A percentile compares a stretch with the other conserved stretches of the same genome.
Evolutionary conservation across 192 early-diverging fungal genomes (phyloP).

Genomic region (Gigaspora rosea): DNA sequence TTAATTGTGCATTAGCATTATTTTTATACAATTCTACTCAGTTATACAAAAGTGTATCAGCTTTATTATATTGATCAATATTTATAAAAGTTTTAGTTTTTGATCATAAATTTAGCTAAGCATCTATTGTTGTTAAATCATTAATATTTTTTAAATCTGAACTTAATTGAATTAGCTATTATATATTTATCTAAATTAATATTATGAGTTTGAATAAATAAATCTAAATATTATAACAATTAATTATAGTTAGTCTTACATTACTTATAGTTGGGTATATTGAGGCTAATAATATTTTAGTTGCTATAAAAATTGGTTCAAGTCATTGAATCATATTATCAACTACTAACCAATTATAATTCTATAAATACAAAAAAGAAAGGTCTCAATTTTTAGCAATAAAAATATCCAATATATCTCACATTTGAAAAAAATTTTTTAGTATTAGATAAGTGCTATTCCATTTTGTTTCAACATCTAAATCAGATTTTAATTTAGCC

Average conservation of each 20-base stretch:
- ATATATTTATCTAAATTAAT: background rate
- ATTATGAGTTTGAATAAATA: too few relatives aligned
- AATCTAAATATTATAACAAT: background rate
- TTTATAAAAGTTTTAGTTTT: constrained; percentile 17
- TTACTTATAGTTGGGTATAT: constrained; percentile 11
- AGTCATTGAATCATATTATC: too few relatives aligned
- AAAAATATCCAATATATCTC: background rate
- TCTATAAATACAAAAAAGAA: too few relatives aligned
- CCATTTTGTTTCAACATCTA: background rate
- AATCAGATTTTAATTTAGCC: too few relatives aligned
- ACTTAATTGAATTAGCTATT: background rate
- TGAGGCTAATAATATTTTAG: constrained; percentile 11
- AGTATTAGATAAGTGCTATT: constrained; percentile 4
- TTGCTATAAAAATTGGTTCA: too few relatives aligned
- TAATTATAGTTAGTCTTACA: constrained; percentile 3
- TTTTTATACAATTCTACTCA: background rate
- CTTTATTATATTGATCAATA: background rate
- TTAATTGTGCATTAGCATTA: background rate
- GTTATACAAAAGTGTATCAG: background rate
- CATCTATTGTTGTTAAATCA: background rate
- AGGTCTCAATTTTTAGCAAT: background rate
- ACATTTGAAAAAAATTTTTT: constrained; percentile 4
- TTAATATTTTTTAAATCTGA: constrained; percentile 8
- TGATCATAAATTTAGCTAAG: background rate
- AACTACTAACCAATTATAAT: background rate